phyloP scores from a whole-genome alignment of 1,139 yeast species.

The Debaryomycetaceae sp. region DNA sequence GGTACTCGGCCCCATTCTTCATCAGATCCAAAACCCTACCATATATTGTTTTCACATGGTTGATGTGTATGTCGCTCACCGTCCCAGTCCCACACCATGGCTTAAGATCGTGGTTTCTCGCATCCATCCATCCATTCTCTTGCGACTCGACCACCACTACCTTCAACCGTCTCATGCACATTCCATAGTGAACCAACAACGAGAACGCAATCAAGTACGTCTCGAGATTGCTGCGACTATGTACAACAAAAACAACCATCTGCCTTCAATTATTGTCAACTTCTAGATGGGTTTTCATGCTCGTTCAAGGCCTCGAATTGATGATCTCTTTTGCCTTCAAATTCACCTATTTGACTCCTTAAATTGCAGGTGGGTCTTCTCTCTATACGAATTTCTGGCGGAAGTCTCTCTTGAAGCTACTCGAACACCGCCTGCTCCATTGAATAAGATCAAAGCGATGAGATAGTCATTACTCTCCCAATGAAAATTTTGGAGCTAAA shows the following conservation, averaged over 20 bases:
- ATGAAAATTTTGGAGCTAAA: too few species aligned
- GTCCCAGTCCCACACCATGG: conserved; percentile 28
- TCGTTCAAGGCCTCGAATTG: too few species aligned
- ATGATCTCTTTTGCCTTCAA: too few species aligned
- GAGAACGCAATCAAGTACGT: conserved; percentile 4
- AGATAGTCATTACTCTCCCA: too few species aligned
- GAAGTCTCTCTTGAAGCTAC: too few species aligned
- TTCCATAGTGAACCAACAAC: conserved; percentile 2
- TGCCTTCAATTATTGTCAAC: not conserved
- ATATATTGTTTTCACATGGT: conserved; percentile 6
- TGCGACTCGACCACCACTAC: conserved; percentile 3
- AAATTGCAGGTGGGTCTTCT: too few species aligned
- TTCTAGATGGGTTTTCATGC: too few species aligned
- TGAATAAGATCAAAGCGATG: too few species aligned
- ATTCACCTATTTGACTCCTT: too few species aligned
- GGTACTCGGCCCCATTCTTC: conserved; percentile 4
- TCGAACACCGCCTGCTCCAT: too few species aligned
- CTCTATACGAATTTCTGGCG: too few species aligned
- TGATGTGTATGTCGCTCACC: conserved; percentile 9
- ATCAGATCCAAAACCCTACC: conserved; percentile 5
- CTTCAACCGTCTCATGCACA: not conserved
- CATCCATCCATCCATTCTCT: not conserved
- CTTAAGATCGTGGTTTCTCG: conserved; percentile 6
- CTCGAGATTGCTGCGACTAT: not conserved
- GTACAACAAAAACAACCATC: not conserved